Percentiles rank a stretch among this genome's conserved stretches.
phyloP scores from a whole-genome alignment of 2,329 filamentous ascomycete genomes.

The Penicillium sp. region DNA sequence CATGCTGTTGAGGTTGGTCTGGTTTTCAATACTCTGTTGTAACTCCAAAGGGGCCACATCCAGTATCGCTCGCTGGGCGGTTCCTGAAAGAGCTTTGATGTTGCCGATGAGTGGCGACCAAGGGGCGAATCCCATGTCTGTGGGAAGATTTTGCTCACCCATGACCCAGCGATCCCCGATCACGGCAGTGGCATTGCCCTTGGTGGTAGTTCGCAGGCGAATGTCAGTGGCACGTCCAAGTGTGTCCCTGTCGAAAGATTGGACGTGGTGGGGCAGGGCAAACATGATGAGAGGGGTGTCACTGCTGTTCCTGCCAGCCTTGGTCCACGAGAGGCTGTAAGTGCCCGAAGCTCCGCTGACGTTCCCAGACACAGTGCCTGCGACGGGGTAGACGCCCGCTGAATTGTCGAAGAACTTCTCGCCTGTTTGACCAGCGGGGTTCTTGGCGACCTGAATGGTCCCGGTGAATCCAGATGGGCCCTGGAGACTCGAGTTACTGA shows the following conservation, averaged over 20 bases:
- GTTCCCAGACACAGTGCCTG: slow-evolving; percentile 59
- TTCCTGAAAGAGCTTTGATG: slow-evolving; percentile 35
- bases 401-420: slow-evolving; percentile 69
- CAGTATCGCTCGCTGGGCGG: slow-evolving; percentile 55
- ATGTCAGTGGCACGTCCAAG: slow-evolving; percentile 48
- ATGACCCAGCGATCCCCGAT: slow-evolving; percentile 70
- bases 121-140: slow-evolving; percentile 69
- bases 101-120: slow-evolving; percentile 56
- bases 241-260: slow-evolving; percentile 61
- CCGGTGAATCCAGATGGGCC: slow-evolving; percentile 67
- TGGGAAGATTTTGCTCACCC: slow-evolving; percentile 65
- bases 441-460: slow-evolving; percentile 75
- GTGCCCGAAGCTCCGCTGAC: slow-evolving; percentile 52
- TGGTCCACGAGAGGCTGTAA: slow-evolving; percentile 70
- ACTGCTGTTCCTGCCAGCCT: slow-evolving; percentile 55
- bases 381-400: slow-evolving; percentile 66
- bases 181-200: slow-evolving; percentile 70
- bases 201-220: slow-evolving; percentile 72
- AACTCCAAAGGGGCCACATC: slow-evolving; percentile 66
- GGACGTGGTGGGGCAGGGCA: slow-evolving; percentile 76
- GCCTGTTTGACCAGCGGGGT: slow-evolving; percentile 51
- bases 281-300: slow-evolving; percentile 67
- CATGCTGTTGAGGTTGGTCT: slow-evolving; percentile 76
- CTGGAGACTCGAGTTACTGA: slow-evolving; percentile 59
- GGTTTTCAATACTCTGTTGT: slow-evolving; percentile 64